phyloP scores from a whole-genome alignment of 176 grass and related monocot genomes.

The Cenchrus fungigraminus region DNA sequence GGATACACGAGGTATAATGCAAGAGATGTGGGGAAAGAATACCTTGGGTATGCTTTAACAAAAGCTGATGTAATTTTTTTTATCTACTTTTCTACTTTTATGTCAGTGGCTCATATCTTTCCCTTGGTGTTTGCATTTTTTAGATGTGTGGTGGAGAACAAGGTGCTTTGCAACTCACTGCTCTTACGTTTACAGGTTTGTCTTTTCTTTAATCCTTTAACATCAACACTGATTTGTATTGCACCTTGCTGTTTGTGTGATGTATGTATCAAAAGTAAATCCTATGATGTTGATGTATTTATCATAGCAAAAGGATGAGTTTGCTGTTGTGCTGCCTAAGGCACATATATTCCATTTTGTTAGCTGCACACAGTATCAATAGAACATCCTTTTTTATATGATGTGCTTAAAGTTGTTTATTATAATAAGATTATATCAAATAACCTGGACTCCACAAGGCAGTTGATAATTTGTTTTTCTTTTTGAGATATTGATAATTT shows the following conservation, averaged over 20 bases:
- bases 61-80: background rate
- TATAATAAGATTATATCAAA: background rate
- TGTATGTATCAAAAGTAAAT: background rate
- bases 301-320: background rate
- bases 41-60: constrained; percentile 77
- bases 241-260: background rate
- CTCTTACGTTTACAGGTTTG: constrained; percentile 75
- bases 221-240: constrained; percentile 2
- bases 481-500: background rate
- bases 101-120: background rate
- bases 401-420: background rate
- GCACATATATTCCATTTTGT: background rate
- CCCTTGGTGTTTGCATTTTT: constrained; percentile 19
- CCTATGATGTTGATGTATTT: background rate
- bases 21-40: constrained; percentile 86
- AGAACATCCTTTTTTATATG: background rate
- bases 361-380: background rate
- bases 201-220: constrained; percentile 26
- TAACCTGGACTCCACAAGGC: background rate
- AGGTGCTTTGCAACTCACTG: constrained; percentile 94
- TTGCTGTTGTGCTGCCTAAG: constrained; percentile 6
- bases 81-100: background rate
- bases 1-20: constrained; percentile 91
- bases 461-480: background rate
- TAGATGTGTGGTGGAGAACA: constrained; percentile 99